Base-by-base conservation (phyloP, 179 eudicot species). In the Actinidia chinensis region DNA sequence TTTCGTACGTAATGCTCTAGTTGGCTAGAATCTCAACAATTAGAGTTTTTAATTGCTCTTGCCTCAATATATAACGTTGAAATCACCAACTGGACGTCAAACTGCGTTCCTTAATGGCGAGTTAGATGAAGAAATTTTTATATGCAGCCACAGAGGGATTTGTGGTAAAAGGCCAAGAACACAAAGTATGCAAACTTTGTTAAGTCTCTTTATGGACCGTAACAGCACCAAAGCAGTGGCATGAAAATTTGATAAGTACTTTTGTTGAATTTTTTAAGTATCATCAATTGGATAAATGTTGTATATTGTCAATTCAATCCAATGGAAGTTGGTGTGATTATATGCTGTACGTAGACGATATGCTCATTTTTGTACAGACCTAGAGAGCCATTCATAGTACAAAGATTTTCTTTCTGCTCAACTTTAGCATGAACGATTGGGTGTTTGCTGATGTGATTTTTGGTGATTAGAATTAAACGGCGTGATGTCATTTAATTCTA, bases 61-160 rank as follows among this genome's bases (percentile, higher is more conserved):
- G 68, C 68, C 10, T 63, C 68, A n/a, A n/a, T n/a, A n/a, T n/a
- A n/a, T n/a, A n/a, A n/a, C n/a, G n/a, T n/a, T n/a, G n/a, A n/a
- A n/a, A n/a, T n/a, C n/a, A n/a, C n/a, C n/a, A n/a, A n/a, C n/a
- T n/a, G n/a, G n/a, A n/a, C n/a, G n/a, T n/a, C n/a, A n/a, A n/a
- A n/a, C n/a, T n/a, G n/a, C n/a, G n/a, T n/a, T n/a, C n/a, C n/a
- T n/a, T n/a, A n/a, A n/a, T n/a, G n/a, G n/a, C n/a, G n/a, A n/a
- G n/a, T n/a, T n/a, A n/a, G n/a, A n/a, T n/a, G 42, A 63, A 63
- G 43, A 59, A 59, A 59, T n/a, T n/a, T 63, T 6, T 63, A 63
- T 33, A 63, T 28, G 43, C 17, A 28, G 12, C 47, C 40, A 66
- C 22, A 1, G 23, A 66, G 28, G 71, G 50, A 9, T 66, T 42